Conservation (phyloP, 805 yeast genomes). For the Spathaspora girioi region DNA sequence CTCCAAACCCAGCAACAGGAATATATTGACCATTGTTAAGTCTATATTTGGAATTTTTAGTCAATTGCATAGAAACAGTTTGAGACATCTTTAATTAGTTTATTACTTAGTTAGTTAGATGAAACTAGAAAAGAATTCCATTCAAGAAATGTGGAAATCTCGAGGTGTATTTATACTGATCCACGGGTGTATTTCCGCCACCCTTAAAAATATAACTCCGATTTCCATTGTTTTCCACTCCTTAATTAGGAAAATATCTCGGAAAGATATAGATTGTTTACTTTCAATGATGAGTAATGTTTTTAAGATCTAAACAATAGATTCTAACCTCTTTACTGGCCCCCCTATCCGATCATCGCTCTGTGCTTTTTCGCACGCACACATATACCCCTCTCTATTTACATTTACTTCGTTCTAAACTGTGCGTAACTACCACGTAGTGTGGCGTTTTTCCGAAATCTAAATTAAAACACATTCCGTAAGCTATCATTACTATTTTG, state of each 20-base stretch:
- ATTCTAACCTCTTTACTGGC: too few species aligned
- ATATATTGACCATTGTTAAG: slow-evolving; percentile 54
- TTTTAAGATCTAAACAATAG: not conserved
- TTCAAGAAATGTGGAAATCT: not conserved
- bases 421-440: too few species aligned
- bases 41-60: slow-evolving; percentile 32
- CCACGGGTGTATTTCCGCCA: too few species aligned
- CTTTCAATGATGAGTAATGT: not conserved
- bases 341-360: too few species aligned
- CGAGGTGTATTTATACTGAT: not conserved
- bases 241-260: not conserved
- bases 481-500: too few species aligned
- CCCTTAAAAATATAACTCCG: not conserved
- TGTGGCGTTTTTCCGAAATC: too few species aligned
- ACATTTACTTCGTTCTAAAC: too few species aligned
- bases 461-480: too few species aligned
- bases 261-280: not conserved
- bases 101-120: not conserved
- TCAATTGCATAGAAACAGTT: slow-evolving; percentile 24
- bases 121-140: too few species aligned
- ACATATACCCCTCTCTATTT: too few species aligned
- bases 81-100: not conserved
- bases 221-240: not conserved
- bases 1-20: slow-evolving; percentile 58
- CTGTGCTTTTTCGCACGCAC: too few species aligned